These are phyloP conservation scores for Diaporthe ampelina DNA, from an alignment of 2,329 filamentous ascomycete species.

Conservation along the genomic window DNA sequence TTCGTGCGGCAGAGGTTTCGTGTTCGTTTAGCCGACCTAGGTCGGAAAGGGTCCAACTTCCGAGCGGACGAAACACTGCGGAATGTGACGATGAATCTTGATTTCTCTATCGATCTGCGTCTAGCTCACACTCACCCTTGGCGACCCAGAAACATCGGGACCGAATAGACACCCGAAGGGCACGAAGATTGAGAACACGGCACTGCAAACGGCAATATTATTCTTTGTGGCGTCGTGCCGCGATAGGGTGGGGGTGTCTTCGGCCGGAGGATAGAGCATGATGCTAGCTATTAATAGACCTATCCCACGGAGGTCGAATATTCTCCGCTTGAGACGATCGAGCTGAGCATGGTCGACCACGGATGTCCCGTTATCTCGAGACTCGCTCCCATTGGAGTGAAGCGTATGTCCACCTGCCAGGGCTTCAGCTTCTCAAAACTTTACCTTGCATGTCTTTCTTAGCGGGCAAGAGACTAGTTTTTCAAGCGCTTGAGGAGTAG, in stretches of 20 bases:
- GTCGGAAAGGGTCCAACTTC: conserved; percentile 1
- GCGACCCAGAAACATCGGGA: conserved; percentile 2
- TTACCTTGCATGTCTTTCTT: neutral
- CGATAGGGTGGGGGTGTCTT: conserved; percentile 9
- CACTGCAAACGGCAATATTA: conserved; percentile 9
- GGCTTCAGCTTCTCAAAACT: neutral
- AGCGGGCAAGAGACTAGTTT: neutral
- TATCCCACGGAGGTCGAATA: neutral
- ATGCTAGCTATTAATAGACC: conserved; percentile 12
- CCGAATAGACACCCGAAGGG: conserved; percentile 32
- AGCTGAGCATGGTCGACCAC: neutral
- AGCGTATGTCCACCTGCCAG: neutral
- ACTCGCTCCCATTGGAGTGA: neutral
- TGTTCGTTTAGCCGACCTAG: conserved; percentile 12
- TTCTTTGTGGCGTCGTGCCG: conserved; percentile 30
- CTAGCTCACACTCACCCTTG: conserved; percentile 7
- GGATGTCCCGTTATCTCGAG: too few relatives aligned
- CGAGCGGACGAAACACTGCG: conserved; percentile 15
- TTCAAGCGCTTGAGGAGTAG: neutral
- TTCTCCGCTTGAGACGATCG: neutral
- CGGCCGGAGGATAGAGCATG: neutral
- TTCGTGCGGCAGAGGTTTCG: neutral
- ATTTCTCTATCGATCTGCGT: conserved; percentile 18
- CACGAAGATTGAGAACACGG: neutral
- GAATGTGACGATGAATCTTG: conserved; percentile 34